These are phyloP conservation scores for Phytophthora melonis DNA, from an alignment of 352 stramenopile genomes.

Conservation along the genomic window DNA sequence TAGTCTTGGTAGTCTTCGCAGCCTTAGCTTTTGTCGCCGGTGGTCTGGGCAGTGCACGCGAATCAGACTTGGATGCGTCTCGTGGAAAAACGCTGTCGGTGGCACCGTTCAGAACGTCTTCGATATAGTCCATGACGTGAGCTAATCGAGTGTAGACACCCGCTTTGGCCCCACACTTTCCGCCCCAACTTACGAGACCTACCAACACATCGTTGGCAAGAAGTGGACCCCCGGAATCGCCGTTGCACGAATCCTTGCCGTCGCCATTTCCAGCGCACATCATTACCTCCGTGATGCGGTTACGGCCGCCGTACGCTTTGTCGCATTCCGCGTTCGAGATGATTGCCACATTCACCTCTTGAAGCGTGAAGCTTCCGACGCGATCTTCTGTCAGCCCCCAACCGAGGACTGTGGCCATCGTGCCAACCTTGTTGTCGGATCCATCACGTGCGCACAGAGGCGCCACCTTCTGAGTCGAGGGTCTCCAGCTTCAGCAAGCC, in stretches of 20 bases:
- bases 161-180: conserved; percentile 52
- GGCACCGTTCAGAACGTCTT: conserved; percentile 45
- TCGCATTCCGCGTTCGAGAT: conserved; percentile 58
- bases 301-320: conserved; percentile 31
- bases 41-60: neutral
- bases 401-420: conserved; percentile 53
- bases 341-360: conserved; percentile 55
- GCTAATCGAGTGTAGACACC: conserved; percentile 64
- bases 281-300: conserved; percentile 67
- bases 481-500: conserved; percentile 56
- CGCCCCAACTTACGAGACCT: conserved; percentile 71
- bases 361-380: conserved; percentile 39
- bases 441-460: conserved; percentile 40
- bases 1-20: neutral
- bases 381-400: conserved; percentile 60
- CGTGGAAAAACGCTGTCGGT: conserved; percentile 11
- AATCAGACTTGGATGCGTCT: neutral
- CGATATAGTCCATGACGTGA: conserved; percentile 62
- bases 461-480: conserved; percentile 33
- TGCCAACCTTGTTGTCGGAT: conserved; percentile 50
- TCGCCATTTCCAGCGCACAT: conserved; percentile 60
- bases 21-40: neutral
- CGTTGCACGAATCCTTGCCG: conserved; percentile 67
- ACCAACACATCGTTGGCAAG: conserved; percentile 53
- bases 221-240: conserved; percentile 68